Percentiles rank a stretch among this genome's conserved stretches.
phyloP scores from a whole-genome alignment of 441 rosid species.

The Gossypium armourianum region DNA sequence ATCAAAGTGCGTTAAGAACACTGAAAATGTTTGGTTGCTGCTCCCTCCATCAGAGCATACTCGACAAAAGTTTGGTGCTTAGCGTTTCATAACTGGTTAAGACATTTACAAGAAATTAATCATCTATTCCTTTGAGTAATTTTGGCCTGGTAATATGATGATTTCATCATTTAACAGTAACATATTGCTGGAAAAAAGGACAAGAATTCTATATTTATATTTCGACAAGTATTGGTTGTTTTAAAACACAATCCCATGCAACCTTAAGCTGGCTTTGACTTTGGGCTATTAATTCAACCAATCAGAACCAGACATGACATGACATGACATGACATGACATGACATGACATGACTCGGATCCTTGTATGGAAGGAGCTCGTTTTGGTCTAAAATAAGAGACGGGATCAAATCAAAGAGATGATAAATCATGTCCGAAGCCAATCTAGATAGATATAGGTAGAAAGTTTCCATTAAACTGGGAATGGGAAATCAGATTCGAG shows the following conservation, averaged over 20 bases:
- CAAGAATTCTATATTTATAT: neutral
- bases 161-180: neutral
- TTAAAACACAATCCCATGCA: neutral
- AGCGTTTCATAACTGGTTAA: neutral
- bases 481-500: neutral
- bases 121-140: neutral
- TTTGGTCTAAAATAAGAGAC: neutral
- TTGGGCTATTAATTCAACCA: neutral
- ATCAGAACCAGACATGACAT: neutral
- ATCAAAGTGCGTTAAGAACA: neutral
- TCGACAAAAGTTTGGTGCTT: neutral
- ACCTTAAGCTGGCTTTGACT: neutral
- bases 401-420: neutral
- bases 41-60: neutral
- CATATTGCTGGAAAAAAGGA: neutral
- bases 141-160: neutral
- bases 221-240: neutral
- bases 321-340: neutral
- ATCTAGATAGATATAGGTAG: neutral
- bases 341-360: neutral
- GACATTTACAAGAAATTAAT: neutral
- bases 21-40: neutral
- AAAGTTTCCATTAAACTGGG: neutral
- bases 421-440: neutral
- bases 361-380: neutral